Conservation (phyloP, 2,329 filamentous ascomycete genomes). For the Aspergillus aculeatinus region DNA sequence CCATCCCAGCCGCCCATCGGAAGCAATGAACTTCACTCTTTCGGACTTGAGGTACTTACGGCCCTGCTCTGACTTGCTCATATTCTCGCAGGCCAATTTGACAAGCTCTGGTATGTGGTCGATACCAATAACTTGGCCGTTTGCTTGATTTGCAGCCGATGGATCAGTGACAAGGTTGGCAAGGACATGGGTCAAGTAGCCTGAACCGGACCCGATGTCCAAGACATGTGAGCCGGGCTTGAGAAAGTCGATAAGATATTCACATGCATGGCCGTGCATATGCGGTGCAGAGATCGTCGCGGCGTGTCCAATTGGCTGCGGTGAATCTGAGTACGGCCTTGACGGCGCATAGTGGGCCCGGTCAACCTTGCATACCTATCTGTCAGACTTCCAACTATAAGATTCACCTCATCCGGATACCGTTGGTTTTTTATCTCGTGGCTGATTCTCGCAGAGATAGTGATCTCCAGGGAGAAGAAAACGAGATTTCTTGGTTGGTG, state of each 20-base stretch:
- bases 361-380: conserved; percentile 64
- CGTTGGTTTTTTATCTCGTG: background rate
- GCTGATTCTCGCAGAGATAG: background rate
- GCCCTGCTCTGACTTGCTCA: conserved; percentile 63
- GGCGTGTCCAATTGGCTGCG: conserved; percentile 64
- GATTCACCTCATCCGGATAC: background rate
- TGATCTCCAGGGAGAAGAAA: background rate
- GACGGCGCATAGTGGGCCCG: conserved; percentile 76
- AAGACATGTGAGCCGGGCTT: conserved; percentile 59
- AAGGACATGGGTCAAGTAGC: conserved; percentile 84
- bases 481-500: background rate
- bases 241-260: conserved; percentile 61
- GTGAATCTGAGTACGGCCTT: conserved; percentile 70
- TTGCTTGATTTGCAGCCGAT: conserved; percentile 27
- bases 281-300: conserved; percentile 73
- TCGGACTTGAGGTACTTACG: conserved; percentile 60
- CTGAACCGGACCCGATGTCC: conserved; percentile 73
- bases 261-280: conserved; percentile 68
- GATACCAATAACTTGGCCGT: conserved; percentile 64
- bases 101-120: conserved; percentile 69
- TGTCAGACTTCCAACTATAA: conserved; percentile 9
- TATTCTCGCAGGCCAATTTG: conserved; percentile 64
- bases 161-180: conserved; percentile 65
- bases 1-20: conserved; percentile 71
- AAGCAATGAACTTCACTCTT: conserved; percentile 69